Evolutionary conservation across 345 rosid genomes (phyloP).

Genomic region (Trapa bicornis): DNA sequence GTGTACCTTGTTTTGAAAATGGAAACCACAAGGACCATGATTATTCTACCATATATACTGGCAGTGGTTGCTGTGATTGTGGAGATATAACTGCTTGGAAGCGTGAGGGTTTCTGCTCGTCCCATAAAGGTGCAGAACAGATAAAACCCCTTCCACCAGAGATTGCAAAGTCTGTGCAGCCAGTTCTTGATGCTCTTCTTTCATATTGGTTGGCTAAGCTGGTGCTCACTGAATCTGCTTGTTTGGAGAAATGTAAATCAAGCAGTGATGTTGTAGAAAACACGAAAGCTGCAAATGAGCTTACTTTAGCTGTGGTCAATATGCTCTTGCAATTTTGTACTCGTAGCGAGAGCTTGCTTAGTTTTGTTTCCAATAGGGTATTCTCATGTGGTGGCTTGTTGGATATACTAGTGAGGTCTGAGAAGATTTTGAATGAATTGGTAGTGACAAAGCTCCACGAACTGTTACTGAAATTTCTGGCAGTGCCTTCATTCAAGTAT

Average conservation of each 20-base stretch:
- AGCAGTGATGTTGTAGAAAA: slow-evolving; percentile 17
- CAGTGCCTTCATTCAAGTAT: slow-evolving; percentile 73
- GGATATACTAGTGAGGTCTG: slow-evolving; percentile 62
- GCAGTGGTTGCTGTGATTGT: slow-evolving; percentile 96
- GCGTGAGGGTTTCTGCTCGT: slow-evolving; percentile 83
- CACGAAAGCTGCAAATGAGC: slow-evolving; percentile 45
- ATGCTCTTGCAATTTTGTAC: slow-evolving; percentile 73
- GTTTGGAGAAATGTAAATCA: slow-evolving; percentile 22
- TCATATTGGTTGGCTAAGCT: slow-evolving; percentile 57
- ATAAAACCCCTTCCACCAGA: slow-evolving; percentile 69
- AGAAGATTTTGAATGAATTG: slow-evolving; percentile 42
- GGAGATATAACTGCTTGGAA: slow-evolving; percentile 98
- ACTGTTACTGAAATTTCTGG: slow-evolving; percentile 72
- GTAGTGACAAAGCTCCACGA: slow-evolving; percentile 55
- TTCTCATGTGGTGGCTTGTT: slow-evolving; percentile 44
- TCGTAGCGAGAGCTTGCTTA: slow-evolving; percentile 79
- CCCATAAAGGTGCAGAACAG: slow-evolving; percentile 85
- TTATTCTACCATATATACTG: slow-evolving; percentile 65
- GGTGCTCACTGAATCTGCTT: slow-evolving; percentile 25
- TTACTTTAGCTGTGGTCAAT: slow-evolving; percentile 54
- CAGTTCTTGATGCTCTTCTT: slow-evolving; percentile 62
- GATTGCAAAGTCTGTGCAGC: slow-evolving; percentile 50
- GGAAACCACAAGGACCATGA: slow-evolving; percentile 75
- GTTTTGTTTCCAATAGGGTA: slow-evolving; percentile 64
- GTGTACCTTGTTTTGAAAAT: slow-evolving; percentile 78